Base-by-base conservation (phyloP, 768 basidiomycete genomes). In the Hirschioporus abietinus region DNA sequence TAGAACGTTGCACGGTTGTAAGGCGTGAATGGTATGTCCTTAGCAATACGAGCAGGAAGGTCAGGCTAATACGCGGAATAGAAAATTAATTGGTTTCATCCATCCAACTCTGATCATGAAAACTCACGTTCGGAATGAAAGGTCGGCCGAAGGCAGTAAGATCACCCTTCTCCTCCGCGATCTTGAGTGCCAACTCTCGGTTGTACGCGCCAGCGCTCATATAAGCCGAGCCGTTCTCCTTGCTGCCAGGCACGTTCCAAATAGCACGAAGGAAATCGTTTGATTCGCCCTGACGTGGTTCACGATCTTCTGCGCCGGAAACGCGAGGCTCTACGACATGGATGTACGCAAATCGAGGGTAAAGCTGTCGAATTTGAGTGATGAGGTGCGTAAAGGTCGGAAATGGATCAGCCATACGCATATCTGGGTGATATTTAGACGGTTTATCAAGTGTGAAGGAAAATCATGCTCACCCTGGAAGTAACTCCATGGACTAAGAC, bases 271-370 rank as follows among this genome's bases (percentile, higher is more conserved):
- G 57, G 27, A 65, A 65, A 25, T 65, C 65, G 26, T 65, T 65
- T 12, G 65, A 65, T 7, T 65, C 60, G 60, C 25, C 24, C 30
- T 4, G 60, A 34, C 10, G 25, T 25, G 60, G 30, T 9, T 61
- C 30, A 9, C 58, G 57, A 34, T 61, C 60, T 17, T 63, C 73
- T 10, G 63, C 58, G n/a, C 8, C 27, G 18, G 72, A 69, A 1
- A 72, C 65, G 24, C 74, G 70, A n/a, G 79, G 73, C 68, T 82
- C 79, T 26, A 75, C 71, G 63, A 79, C 63, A 69, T 82, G 80
- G 9, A 84, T 66, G 72, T 84, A 84, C 7, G 81, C 80, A 8
- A 84, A 71, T 20, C 30, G 64, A 12, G 79, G 78, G 64, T 77
- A 73, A 9, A 66, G 65, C 1, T 70, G 63, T 10, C 69, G 69